Evolutionary conservation across 2,329 filamentous ascomycete species (phyloP).

Genomic region (Dryadomyces quercus-mongolicae): DNA sequence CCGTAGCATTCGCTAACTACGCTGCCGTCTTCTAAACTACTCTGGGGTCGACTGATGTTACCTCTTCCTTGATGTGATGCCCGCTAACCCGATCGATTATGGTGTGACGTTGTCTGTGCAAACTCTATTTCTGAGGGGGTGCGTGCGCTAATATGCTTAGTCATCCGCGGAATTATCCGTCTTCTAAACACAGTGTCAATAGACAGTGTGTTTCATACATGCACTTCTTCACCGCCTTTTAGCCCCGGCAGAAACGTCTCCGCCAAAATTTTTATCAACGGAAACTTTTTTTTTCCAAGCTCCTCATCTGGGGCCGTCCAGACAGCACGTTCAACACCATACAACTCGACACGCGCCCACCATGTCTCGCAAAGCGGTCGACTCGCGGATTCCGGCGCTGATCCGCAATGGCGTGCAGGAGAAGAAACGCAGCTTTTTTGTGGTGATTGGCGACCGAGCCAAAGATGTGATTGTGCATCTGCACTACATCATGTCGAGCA

Average conservation of each 20-base stretch:
- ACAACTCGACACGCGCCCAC: not conserved
- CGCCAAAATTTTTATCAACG: not conserved
- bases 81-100: too few species aligned
- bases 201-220: too few species aligned
- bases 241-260: not conserved
- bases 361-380: conserved; percentile 53
- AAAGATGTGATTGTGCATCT: conserved; percentile 94
- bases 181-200: too few species aligned
- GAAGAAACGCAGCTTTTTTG: conserved; percentile 97
- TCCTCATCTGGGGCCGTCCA: not conserved
- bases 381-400: conserved; percentile 81
- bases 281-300: not conserved
- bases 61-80: too few species aligned
- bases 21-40: too few species aligned
- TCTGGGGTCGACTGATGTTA: too few species aligned
- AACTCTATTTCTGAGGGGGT: too few species aligned
- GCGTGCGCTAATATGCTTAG: too few species aligned
- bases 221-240: not conserved
- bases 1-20: too few species aligned
- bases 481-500: conserved; percentile 84
- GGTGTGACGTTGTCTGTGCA: too few species aligned
- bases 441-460: conserved; percentile 83
- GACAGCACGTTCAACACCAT: not conserved
- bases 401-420: conserved; percentile 87
- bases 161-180: too few species aligned